Evolutionary conservation across 1,284 basidiomycete genomes (phyloP).

Genomic region (Leccinum ponderosum): DNA sequence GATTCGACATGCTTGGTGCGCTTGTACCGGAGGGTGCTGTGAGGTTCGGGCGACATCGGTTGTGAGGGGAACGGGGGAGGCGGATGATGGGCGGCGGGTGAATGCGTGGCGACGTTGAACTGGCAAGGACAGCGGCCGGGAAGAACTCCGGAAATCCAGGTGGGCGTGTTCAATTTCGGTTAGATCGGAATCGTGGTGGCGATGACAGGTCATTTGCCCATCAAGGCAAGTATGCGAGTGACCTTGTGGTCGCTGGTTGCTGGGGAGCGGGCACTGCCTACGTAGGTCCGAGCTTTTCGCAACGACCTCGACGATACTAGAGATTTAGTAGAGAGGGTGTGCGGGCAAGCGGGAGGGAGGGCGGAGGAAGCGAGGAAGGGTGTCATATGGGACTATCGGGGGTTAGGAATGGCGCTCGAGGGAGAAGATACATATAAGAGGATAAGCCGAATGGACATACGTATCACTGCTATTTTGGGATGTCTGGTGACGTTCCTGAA

Average conservation of each 20-base stretch:
- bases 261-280: conserved; percentile 2
- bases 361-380: not conserved
- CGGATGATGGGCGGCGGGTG: not conserved
- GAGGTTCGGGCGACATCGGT: not conserved
- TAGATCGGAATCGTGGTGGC: conserved; percentile 32
- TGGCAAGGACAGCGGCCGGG: conserved; percentile 8
- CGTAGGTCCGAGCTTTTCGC: not conserved
- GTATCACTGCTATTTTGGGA: conserved; percentile 24
- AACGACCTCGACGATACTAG: not conserved
- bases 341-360: conserved; percentile 6
- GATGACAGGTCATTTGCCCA: conserved; percentile 18
- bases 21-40: not conserved
- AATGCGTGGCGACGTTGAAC: not conserved
- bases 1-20: not conserved
- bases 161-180: conserved; percentile 28
- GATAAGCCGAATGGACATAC: conserved; percentile 15
- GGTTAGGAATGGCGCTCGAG: not conserved
- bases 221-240: conserved; percentile 8
- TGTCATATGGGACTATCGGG: not conserved
- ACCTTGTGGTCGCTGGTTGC: conserved; percentile 1
- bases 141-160: conserved; percentile 8
- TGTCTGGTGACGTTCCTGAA: conserved; percentile 17
- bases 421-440: conserved; percentile 10
- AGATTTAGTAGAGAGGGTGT: not conserved
- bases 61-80: not conserved